Evolutionary conservation across 2,329 filamentous ascomycete genomes (phyloP).

Genomic region (Neonectria magnoliae): DNA sequence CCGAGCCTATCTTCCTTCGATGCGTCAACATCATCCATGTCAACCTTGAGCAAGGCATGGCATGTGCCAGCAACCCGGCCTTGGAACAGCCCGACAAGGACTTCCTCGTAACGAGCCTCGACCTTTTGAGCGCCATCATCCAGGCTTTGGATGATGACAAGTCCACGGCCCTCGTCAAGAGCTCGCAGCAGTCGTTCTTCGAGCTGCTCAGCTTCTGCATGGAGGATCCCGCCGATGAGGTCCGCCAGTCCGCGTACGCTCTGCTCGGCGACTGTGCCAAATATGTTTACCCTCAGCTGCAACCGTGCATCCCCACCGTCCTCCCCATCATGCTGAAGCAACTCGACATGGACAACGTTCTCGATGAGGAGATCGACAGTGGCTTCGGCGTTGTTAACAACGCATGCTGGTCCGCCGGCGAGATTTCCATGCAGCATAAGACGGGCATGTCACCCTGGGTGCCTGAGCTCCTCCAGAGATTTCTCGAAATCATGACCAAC

Average conservation of each 20-base stretch:
- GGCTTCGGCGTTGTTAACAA: constrained; percentile 97
- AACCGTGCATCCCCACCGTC: constrained; percentile 76
- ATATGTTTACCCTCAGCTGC: constrained; percentile 86
- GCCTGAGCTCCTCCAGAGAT: constrained; percentile 78
- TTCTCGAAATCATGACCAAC: constrained; percentile 86
- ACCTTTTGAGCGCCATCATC: constrained; percentile 91
- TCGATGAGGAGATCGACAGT: constrained; percentile 83
- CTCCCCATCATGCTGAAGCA: constrained; percentile 87
- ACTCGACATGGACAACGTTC: constrained; percentile 80
- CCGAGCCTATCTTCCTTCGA: constrained; percentile 84
- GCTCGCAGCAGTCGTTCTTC: constrained; percentile 85
- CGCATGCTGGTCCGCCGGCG: constrained; percentile 95
- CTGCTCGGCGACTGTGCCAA: constrained; percentile 94
- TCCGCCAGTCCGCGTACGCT: constrained; percentile 95
- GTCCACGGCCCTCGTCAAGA: constrained; percentile 79
- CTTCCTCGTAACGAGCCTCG: constrained; percentile 93
- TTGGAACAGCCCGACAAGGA: constrained; percentile 92
- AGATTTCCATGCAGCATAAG: constrained; percentile 85
- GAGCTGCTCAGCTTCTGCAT: constrained; percentile 91
- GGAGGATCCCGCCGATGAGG: constrained; percentile 90
- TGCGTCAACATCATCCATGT: constrained; percentile 92
- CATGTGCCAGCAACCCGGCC: constrained; percentile 72
- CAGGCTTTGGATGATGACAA: constrained; percentile 83
- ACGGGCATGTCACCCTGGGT: constrained; percentile 81
- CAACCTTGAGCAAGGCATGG: constrained; percentile 84